Conservation (phyloP, 2,329 filamentous ascomycete genomes). For the Ploettnerulaceae sp. region DNA sequence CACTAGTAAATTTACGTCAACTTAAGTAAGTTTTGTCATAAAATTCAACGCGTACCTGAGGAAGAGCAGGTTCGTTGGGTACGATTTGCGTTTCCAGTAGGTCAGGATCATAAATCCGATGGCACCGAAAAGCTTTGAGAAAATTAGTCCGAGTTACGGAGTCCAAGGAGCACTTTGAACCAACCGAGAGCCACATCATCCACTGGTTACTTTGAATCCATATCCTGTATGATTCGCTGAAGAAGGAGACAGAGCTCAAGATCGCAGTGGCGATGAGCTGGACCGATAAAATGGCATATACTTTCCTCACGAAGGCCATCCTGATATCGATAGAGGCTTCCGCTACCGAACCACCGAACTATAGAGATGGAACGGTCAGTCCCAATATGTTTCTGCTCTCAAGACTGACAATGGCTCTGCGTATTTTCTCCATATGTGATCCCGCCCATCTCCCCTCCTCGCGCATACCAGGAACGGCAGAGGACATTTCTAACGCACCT, state of each 20-base stretch:
- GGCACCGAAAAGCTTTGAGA: conserved; percentile 75
- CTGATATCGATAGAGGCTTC: conserved; percentile 94
- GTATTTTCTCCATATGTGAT: too few relatives aligned
- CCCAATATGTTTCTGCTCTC: neutral
- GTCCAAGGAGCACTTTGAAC: conserved; percentile 22
- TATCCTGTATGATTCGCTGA: conserved; percentile 67
- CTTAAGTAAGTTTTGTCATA: neutral
- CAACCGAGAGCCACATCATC: conserved; percentile 78
- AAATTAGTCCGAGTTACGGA: too few relatives aligned
- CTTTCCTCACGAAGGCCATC: conserved; percentile 95
- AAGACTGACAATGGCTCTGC: too few relatives aligned
- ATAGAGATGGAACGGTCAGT: conserved; percentile 18
- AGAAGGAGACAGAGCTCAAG: conserved; percentile 81
- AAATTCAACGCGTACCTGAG: conserved; percentile 41
- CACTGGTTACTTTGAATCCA: conserved; percentile 85
- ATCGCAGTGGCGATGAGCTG: conserved; percentile 82
- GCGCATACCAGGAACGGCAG: too few relatives aligned
- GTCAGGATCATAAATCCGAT: conserved; percentile 82
- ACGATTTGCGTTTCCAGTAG: conserved; percentile 93
- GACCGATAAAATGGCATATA: conserved; percentile 94
- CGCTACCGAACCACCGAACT: conserved; percentile 89
- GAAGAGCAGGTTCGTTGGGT: conserved; percentile 92
- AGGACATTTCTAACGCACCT: conserved; percentile 46
- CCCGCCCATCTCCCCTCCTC: too few relatives aligned
- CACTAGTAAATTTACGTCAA: conserved; percentile 36